Evolutionary conservation across 306 rosid genomes (phyloP).

Genomic region (Cyclanthera cordifolia): DNA sequence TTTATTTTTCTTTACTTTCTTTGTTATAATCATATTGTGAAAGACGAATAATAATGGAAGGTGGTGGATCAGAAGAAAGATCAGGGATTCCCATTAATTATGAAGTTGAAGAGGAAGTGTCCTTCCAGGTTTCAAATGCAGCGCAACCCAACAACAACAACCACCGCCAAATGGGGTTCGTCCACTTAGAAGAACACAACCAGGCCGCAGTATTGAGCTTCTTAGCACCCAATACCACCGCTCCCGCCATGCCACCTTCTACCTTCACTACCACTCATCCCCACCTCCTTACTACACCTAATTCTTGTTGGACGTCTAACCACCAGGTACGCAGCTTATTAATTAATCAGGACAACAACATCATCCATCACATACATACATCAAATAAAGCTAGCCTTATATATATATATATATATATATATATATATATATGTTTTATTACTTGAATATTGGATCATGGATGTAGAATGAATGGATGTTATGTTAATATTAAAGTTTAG

Average conservation of each 20-base stretch:
- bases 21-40: neutral
- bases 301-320: slow-evolving; percentile 50
- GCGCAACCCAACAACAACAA: slow-evolving; percentile 20
- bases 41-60: slow-evolving; percentile 35
- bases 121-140: slow-evolving; percentile 42
- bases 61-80: slow-evolving; percentile 24
- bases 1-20: neutral
- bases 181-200: slow-evolving; percentile 53
- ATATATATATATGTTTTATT: neutral
- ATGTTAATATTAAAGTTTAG: neutral
- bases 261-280: slow-evolving; percentile 32
- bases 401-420: too few relatives aligned
- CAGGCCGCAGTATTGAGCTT: slow-evolving; percentile 55
- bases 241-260: neutral
- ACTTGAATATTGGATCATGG: too few relatives aligned
- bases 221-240: slow-evolving; percentile 30
- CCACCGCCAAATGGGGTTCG: slow-evolving; percentile 58
- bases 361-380: too few relatives aligned
- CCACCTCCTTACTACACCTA: slow-evolving; percentile 36
- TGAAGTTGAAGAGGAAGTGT: slow-evolving; percentile 43
- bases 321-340: slow-evolving; percentile 30
- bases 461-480: neutral
- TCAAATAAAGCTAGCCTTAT: too few relatives aligned
- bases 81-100: slow-evolving; percentile 37
- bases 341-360: neutral